phyloP scores from a whole-genome alignment of 1,284 basidiomycete genomes.

The Lignosus rhinocerotis region DNA sequence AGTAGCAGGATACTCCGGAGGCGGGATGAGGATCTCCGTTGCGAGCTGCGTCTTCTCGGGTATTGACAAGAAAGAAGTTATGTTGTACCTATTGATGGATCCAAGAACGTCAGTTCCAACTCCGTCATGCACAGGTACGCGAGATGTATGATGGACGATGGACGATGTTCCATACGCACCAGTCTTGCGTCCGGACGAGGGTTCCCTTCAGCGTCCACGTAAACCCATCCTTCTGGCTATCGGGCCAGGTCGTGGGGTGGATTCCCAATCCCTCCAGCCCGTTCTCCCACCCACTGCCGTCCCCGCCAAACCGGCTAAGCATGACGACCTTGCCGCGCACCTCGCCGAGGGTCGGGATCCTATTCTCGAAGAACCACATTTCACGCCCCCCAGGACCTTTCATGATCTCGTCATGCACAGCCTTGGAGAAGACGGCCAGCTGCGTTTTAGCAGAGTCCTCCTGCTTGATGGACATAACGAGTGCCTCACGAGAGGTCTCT shows the following conservation, averaged over 20 bases:
- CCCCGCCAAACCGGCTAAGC: constrained; percentile 79
- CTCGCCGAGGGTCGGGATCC: constrained; percentile 77
- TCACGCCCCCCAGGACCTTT: constrained; percentile 54
- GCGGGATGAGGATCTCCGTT: constrained; percentile 51
- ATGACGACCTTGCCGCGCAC: constrained; percentile 81
- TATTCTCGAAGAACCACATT: constrained; percentile 81
- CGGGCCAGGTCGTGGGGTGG: constrained; percentile 81
- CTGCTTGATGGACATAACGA: constrained; percentile 86
- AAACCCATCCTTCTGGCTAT: constrained; percentile 71
- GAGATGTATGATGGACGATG: not conserved
- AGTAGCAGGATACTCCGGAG: constrained; percentile 36
- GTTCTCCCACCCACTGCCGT: constrained; percentile 64
- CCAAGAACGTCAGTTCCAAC: not conserved
- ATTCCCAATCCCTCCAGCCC: constrained; percentile 75
- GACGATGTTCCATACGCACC: constrained; percentile 50
- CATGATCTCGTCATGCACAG: constrained; percentile 67
- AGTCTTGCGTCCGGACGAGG: constrained; percentile 76
- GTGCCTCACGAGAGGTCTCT: constrained; percentile 60
- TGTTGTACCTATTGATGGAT: constrained; percentile 59
- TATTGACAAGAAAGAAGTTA: constrained; percentile 75
- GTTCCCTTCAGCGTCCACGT: constrained; percentile 72
- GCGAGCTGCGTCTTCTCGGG: constrained; percentile 73
- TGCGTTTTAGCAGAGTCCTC: constrained; percentile 62
- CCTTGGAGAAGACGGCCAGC: constrained; percentile 54
- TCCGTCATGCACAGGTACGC: not conserved